Base-by-base conservation (phyloP, 768 basidiomycete genomes). In the Lactarius psammicola region DNA sequence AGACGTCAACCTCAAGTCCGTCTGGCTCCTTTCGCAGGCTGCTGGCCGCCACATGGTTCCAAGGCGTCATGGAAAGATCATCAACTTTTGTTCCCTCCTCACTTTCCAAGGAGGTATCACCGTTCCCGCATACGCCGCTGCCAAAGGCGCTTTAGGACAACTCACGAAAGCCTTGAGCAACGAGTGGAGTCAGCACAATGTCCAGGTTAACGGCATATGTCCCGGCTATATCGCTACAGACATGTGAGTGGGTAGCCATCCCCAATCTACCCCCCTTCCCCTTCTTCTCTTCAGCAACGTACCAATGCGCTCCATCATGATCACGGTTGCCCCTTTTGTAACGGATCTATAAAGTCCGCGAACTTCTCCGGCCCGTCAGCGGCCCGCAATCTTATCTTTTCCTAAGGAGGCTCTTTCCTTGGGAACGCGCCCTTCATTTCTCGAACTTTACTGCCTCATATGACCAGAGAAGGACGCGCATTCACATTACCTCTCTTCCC, bases 211-310 rank as follows among this genome's bases (percentile, higher is more conserved):
- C 73, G 89, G 84, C 28, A 90, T 96, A 69, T 88, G 87, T 69
- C 93, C 93, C 34, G 94, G 93, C 36, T 95, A 94, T 76, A 88
- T 95, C 71, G 83, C 84, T 31, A 96, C 94, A 40, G 94, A 96
- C 71, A 94, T 94, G 90, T 92, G 76, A 63, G 74, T 77, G 66
- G 44, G 56, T 34, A 55, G 55, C 1, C 64, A 60, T 46, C 67
- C 65, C 70, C 63, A 63, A n/a, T 28, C 56, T 28, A 23, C 17
- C 30, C 18, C 38, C 34, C 60, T 65, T 46, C 18, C 38, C 34
- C 60, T 65, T 46, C 61, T 55, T 30, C 28, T 51, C 53, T 33
- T 44, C 61, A 28, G 58, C 46, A 62, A 46, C 66, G 56, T 69
- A 59, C 65, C 58, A 59, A 5, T 30, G 23, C 31, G 34, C 63